Evolutionary conservation across 768 basidiomycete species (phyloP).

Genomic region (Boletus vermiculosoides): DNA sequence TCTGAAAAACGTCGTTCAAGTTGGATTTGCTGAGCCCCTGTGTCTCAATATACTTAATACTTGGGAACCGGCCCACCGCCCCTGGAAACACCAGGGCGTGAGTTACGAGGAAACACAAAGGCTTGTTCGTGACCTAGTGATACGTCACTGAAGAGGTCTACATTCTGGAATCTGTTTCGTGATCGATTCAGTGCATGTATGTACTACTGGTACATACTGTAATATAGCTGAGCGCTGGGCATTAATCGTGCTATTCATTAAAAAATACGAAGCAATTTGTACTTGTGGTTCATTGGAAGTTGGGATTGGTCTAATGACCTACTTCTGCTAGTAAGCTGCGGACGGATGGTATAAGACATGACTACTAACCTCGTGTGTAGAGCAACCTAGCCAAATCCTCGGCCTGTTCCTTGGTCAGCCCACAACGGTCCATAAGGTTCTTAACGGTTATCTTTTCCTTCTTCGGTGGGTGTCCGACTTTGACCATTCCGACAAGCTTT

Average conservation of each 20-base stretch:
- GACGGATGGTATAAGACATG: not conserved
- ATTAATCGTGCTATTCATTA: not conserved
- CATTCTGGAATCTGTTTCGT: too few species aligned
- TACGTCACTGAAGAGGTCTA: too few species aligned
- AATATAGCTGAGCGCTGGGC: not conserved
- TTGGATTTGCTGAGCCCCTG: slow-evolving; percentile 17
- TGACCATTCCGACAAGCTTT: slow-evolving; percentile 17
- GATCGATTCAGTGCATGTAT: too few species aligned
- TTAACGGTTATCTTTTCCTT: slow-evolving; percentile 11
- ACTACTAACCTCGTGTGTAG: slow-evolving; percentile 3
- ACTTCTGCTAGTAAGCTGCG: slow-evolving; percentile 1
- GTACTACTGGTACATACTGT: slow-evolving; percentile 1
- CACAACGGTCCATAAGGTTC: slow-evolving; percentile 16
- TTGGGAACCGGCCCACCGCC: slow-evolving; percentile 12
- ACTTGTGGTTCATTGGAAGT: not conserved
- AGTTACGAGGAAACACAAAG: slow-evolving; percentile 19
- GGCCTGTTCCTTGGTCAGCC: slow-evolving; percentile 20
- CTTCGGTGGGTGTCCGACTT: not conserved
- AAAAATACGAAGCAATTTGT: not conserved
- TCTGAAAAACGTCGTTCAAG: slow-evolving; percentile 2
- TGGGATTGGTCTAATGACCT: not conserved
- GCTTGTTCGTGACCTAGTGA: slow-evolving; percentile 7
- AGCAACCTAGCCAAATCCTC: slow-evolving; percentile 17
- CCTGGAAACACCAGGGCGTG: slow-evolving; percentile 16
- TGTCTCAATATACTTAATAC: slow-evolving; percentile 22